These are phyloP conservation scores for Colletotrichum sansevieriae DNA, from an alignment of 2,329 filamentous ascomycete species.

Conservation along the genomic window DNA sequence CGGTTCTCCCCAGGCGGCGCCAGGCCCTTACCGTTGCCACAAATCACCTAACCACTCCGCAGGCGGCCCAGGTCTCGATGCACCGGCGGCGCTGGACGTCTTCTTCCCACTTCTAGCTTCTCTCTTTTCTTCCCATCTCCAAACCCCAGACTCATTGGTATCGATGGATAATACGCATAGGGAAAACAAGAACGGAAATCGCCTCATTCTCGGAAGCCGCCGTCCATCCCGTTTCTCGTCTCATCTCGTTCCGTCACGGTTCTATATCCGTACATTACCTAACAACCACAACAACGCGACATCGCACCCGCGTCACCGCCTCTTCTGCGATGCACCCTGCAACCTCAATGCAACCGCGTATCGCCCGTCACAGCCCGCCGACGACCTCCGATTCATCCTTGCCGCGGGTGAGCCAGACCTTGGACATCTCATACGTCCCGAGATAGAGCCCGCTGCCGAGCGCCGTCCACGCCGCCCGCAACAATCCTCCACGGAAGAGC, in stretches of 20 bases:
- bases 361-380: slow-evolving; percentile 43
- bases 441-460: slow-evolving; percentile 87
- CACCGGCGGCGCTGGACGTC: slow-evolving; percentile 4
- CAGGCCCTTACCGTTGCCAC: slow-evolving; percentile 21
- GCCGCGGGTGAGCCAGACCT: slow-evolving; percentile 68
- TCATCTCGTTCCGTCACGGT: not conserved
- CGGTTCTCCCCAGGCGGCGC: slow-evolving; percentile 10
- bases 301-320: slow-evolving; percentile 9
- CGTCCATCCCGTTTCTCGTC: not conserved
- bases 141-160: no score
- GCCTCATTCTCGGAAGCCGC: slow-evolving; percentile 8
- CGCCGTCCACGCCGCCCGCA: slow-evolving; percentile 85
- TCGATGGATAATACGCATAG: not conserved
- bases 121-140: not conserved
- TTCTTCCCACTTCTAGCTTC: not conserved
- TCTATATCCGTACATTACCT: slow-evolving; percentile 1
- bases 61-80: slow-evolving; percentile 6
- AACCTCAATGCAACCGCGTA: slow-evolving; percentile 1
- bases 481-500: slow-evolving; percentile 80
- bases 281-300: not conserved
- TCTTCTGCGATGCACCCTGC: slow-evolving; percentile 24
- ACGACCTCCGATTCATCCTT: slow-evolving; percentile 59
- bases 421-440: slow-evolving; percentile 86
- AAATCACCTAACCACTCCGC: slow-evolving; percentile 17
- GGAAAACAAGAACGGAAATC: not conserved